Percentiles rank a stretch among this genome's conserved stretches.
These are phyloP conservation scores for Scortechinia acanthostroma DNA, from an alignment of 2,329 filamentous ascomycete genomes.

Conservation along the genomic window DNA sequence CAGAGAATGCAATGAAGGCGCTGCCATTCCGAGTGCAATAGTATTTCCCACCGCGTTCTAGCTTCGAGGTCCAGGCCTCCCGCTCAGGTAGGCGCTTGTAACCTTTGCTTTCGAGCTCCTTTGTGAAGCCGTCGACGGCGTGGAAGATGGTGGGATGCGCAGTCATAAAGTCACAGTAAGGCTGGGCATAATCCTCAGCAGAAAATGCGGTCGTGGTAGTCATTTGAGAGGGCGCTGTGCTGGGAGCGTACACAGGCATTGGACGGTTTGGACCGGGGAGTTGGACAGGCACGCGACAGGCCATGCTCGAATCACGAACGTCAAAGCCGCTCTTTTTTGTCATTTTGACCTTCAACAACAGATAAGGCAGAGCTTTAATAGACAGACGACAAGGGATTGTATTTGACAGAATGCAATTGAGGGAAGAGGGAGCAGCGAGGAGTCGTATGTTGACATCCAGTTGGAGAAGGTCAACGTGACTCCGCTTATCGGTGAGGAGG, in stretches of 20 bases:
- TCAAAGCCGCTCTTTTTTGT: neutral
- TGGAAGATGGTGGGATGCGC: constrained; percentile 93
- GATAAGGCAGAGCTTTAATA: no score
- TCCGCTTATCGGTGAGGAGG: no score
- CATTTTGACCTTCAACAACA: no score
- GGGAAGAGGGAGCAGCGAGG: no score
- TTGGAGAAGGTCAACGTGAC: no score
- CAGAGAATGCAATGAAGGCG: constrained; percentile 75
- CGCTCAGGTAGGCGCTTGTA: constrained; percentile 74
- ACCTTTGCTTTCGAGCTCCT: constrained; percentile 64
- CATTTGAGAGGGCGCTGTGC: neutral
- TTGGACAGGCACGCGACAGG: neutral
- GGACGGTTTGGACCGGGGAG: neutral
- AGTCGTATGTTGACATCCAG: no score
- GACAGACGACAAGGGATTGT: no score
- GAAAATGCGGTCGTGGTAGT: constrained; percentile 1
- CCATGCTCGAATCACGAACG: neutral
- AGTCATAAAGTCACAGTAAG: constrained; percentile 81
- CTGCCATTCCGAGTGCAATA: constrained; percentile 80
- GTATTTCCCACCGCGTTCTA: constrained; percentile 80
- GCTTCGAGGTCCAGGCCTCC: constrained; percentile 66
- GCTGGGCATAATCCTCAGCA: constrained; percentile 68
- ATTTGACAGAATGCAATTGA: no score
- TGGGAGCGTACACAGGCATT: neutral
- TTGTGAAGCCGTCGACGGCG: constrained; percentile 71